These are phyloP conservation scores for Talaromyces thailandensis DNA, from an alignment of 495 filamentous ascomycete species.

Conservation along the genomic window DNA sequence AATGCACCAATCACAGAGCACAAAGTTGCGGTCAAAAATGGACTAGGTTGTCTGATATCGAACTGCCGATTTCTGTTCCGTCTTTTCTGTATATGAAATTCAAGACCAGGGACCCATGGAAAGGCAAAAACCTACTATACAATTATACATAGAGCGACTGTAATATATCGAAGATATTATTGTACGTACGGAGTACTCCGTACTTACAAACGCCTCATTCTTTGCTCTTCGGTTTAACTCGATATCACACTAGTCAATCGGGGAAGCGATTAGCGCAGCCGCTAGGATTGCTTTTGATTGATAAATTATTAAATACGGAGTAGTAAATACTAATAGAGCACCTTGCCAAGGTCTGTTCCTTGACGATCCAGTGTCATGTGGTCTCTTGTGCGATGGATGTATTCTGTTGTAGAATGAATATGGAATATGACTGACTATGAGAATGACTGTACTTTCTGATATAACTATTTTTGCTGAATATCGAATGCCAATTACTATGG, in stretches of 20 bases:
- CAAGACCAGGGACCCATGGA: background rate
- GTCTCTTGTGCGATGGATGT: background rate
- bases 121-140: background rate
- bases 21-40: background rate
- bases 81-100: background rate
- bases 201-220: background rate
- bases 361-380: background rate
- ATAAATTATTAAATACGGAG: no score
- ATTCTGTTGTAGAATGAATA: background rate
- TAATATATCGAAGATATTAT: no score
- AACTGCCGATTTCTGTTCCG: background rate
- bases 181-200: no score
- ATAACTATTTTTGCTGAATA: no score
- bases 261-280: constrained; percentile 2
- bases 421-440: no score
- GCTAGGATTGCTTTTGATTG: background rate
- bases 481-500: background rate
- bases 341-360: background rate
- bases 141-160: no score
- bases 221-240: background rate
- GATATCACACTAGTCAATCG: background rate
- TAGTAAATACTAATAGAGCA: background rate
- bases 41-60: background rate
- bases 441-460: background rate
- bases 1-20: background rate